Evolutionary conservation across 805 yeast genomes (phyloP).

Genomic region (Ogataea kodamae): DNA sequence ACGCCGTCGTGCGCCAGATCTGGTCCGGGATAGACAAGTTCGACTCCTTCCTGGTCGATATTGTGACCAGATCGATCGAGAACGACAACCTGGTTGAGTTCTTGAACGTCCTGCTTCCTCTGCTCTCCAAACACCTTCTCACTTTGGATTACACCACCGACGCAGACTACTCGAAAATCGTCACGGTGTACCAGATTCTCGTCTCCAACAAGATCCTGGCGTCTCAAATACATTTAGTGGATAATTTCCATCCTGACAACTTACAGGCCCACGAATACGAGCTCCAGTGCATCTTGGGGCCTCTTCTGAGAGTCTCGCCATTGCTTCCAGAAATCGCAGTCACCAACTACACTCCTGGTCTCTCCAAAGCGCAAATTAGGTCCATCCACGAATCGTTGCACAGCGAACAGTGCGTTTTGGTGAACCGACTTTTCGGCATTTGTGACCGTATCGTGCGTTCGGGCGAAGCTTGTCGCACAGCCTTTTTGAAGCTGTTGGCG

Average conservation of each 20-base stretch:
- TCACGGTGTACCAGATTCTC: conserved; percentile 56
- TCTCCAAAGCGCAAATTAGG: conserved; percentile 42
- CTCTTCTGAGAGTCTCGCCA: conserved; percentile 74
- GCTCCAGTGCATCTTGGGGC: conserved; percentile 66
- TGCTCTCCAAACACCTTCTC: conserved; percentile 37
- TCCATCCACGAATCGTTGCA: conserved; percentile 58
- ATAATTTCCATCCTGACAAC: conserved; percentile 48
- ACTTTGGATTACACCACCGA: conserved; percentile 43
- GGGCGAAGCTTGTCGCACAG: conserved; percentile 59
- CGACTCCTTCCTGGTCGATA: conserved; percentile 50
- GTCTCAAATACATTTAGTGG: conserved; percentile 51
- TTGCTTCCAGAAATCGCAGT: conserved; percentile 50
- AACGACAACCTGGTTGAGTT: conserved; percentile 66
- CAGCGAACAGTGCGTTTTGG: conserved; percentile 54
- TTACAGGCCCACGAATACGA: conserved; percentile 55
- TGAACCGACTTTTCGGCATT: conserved; percentile 65
- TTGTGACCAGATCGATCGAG: conserved; percentile 56
- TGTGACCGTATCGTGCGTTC: conserved; percentile 75
- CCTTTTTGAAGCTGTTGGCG: conserved; percentile 65
- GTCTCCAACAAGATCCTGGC: conserved; percentile 62
- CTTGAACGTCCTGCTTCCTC: conserved; percentile 49
- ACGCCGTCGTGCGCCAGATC: conserved; percentile 27
- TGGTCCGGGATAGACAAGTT: conserved; percentile 24
- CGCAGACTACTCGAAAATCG: conserved; percentile 48
- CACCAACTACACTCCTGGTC: conserved; percentile 39